Evolutionary conservation across 2,329 filamentous ascomycete genomes (phyloP).

Genomic region (Chrysoporthe deuterocubensis): DNA sequence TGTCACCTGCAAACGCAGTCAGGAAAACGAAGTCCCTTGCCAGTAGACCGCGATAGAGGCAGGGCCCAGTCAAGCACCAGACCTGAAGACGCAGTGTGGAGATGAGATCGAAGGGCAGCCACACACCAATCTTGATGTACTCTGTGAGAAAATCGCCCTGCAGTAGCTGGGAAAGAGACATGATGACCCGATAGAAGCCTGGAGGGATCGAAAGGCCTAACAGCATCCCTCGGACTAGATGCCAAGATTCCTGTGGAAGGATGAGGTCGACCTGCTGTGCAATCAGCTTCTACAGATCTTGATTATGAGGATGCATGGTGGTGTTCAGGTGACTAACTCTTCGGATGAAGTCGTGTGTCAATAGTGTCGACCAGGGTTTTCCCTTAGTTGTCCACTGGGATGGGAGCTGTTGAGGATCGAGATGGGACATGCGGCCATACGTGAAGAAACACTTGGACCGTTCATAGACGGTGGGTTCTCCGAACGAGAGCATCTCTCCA

Average conservation of each 20-base stretch:
- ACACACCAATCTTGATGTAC: constrained; percentile 70
- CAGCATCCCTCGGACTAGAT: constrained; percentile 58
- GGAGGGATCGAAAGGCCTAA: constrained; percentile 42
- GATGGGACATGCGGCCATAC: constrained; percentile 68
- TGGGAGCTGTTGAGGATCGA: constrained; percentile 72
- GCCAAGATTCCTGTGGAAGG: constrained; percentile 67
- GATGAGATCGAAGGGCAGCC: constrained; percentile 49
- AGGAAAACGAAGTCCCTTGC: neutral
- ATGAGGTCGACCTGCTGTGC: constrained; percentile 68
- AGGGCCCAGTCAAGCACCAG: neutral
- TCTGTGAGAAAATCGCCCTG: constrained; percentile 78
- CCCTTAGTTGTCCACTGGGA: constrained; percentile 72
- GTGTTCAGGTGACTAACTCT: constrained; percentile 51
- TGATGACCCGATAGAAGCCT: constrained; percentile 69
- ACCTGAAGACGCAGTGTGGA: constrained; percentile 12
- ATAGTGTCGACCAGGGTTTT: constrained; percentile 75
- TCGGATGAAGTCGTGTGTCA: constrained; percentile 69
- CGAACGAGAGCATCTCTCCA: constrained; percentile 50
- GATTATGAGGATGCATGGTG: neutral
- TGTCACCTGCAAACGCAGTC: constrained; percentile 59
- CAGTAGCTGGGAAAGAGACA: constrained; percentile 74
- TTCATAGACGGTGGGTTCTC: constrained; percentile 53
- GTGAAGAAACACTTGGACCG: constrained; percentile 75
- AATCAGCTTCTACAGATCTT: constrained; percentile 5
- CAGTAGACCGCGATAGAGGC: neutral